A percentile compares a stretch with the other conserved stretches of the same genome.
Conservation (phyloP, 768 basidiomycete species). For the Lactarius hatsudake region DNA sequence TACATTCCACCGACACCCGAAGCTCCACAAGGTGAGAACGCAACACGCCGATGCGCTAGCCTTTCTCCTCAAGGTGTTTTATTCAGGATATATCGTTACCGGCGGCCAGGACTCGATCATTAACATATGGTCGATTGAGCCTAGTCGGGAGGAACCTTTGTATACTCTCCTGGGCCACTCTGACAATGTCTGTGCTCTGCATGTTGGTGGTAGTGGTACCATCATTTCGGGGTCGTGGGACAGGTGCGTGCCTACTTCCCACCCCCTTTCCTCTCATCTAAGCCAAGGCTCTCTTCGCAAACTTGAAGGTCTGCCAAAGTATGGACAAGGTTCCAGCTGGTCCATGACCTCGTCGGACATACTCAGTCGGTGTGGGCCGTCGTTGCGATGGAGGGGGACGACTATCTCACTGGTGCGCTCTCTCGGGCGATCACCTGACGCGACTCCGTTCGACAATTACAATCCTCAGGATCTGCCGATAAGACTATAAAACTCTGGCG, state of each 20-base stretch:
- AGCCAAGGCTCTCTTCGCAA: slow-evolving; percentile 10
- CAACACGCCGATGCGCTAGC: not conserved
- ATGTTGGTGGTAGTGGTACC: slow-evolving; percentile 63
- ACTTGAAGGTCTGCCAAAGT: slow-evolving; percentile 87
- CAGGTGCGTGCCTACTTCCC: slow-evolving; percentile 51
- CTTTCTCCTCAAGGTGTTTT: slow-evolving; percentile 25
- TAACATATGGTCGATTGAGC: slow-evolving; percentile 72
- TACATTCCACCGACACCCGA: slow-evolving; percentile 60
- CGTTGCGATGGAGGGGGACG: slow-evolving; percentile 68
- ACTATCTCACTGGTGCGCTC: slow-evolving; percentile 73
- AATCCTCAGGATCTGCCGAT: slow-evolving; percentile 78
- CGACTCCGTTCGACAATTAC: not conserved
- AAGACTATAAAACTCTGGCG: slow-evolving; percentile 90
- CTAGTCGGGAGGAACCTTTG: slow-evolving; percentile 65
- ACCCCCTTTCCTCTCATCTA: slow-evolving; percentile 5
- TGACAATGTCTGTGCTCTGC: slow-evolving; percentile 85
- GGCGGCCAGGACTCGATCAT: slow-evolving; percentile 89
- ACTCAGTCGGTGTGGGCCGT: slow-evolving; percentile 95
- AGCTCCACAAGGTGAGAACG: slow-evolving; percentile 61
- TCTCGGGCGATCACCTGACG: not conserved
- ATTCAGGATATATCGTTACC: slow-evolving; percentile 66
- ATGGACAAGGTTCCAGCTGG: slow-evolving; percentile 76
- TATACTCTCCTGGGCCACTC: slow-evolving; percentile 86
- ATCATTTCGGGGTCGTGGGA: slow-evolving; percentile 98
- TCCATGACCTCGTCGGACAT: slow-evolving; percentile 79